Percentiles rank a stretch among this genome's conserved stretches.
phyloP scores from a whole-genome alignment of 2,329 filamentous ascomycete genomes.

The Colletotrichum agaves region DNA sequence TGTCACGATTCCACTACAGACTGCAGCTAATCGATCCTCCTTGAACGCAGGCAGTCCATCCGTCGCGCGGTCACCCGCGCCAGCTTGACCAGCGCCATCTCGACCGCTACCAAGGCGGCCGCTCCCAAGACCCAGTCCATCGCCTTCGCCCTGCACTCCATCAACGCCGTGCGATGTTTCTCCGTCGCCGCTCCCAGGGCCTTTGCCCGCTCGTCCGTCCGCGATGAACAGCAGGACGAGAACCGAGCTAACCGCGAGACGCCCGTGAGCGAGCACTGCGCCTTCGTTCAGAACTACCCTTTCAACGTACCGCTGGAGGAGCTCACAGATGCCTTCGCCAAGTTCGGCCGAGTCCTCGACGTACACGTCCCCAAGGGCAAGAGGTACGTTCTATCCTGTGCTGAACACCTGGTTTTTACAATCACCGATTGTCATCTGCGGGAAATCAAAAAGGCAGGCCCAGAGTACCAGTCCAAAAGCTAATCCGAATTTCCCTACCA shows the following conservation, averaged over 20 bases:
- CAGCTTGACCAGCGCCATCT: conserved; percentile 27
- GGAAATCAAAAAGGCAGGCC: neutral
- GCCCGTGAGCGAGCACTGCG: neutral
- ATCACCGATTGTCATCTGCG: too few relatives aligned
- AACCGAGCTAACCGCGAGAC: neutral
- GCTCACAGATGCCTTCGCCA: conserved; percentile 67
- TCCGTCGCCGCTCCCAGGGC: conserved; percentile 16
- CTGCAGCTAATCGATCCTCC: conserved; percentile 5
- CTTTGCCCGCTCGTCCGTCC: conserved; percentile 23
- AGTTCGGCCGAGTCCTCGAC: conserved; percentile 47
- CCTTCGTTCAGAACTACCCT: conserved; percentile 77
- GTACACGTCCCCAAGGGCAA: conserved; percentile 17
- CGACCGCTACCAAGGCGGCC: conserved; percentile 2
- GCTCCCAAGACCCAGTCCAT: conserved; percentile 32
- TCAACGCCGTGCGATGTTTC: conserved; percentile 14
- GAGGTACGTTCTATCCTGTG: conserved; percentile 1
- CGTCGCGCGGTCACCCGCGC: conserved; percentile 34
- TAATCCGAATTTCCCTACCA: neutral
- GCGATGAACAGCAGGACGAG: conserved; percentile 11
- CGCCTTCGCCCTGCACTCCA: conserved; percentile 25
- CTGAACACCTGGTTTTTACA: too few relatives aligned
- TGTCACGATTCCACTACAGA: neutral
- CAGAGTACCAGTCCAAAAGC: too few relatives aligned
- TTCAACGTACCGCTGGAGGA: conserved; percentile 74
- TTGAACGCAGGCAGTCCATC: conserved; percentile 29